Percentiles rank a stretch among this genome's conserved stretches.
Evolutionary conservation across 164 flowering plant genomes (phyloP).

Genomic region (Kingdonia uniflora): DNA sequence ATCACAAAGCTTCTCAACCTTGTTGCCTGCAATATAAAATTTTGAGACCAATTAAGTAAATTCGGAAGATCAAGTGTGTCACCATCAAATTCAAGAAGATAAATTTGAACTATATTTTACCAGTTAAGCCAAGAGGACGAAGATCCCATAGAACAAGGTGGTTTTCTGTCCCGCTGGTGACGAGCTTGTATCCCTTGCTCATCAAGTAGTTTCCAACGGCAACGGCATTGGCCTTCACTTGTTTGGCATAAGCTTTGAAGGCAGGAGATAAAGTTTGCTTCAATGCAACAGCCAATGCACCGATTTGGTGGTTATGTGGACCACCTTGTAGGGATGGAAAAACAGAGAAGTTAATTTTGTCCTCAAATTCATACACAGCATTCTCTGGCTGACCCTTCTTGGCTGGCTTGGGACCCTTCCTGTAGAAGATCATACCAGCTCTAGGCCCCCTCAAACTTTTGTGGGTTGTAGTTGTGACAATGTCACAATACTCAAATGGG

Average conservation of each 20-base stretch:
- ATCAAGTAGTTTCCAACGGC: slow-evolving; percentile 88
- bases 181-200: slow-evolving; percentile 88
- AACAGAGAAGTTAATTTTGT: slow-evolving; percentile 93
- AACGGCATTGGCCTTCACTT: slow-evolving; percentile 96
- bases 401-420: slow-evolving; percentile 96
- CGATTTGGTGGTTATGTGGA: slow-evolving; percentile 99
- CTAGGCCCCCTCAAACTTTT: slow-evolving; percentile 98
- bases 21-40: slow-evolving; percentile 52
- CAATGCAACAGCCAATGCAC: slow-evolving; percentile 95
- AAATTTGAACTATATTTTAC: slow-evolving; percentile 19
- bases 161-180: slow-evolving; percentile 96
- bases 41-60: not conserved
- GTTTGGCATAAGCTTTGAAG: slow-evolving; percentile 97
- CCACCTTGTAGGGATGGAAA: slow-evolving; percentile 99
- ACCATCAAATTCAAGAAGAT: not conserved
- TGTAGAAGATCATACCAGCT: slow-evolving; percentile 99
- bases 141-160: slow-evolving; percentile 99
- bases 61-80: not conserved
- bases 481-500: slow-evolving; percentile 91
- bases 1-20: slow-evolving; percentile 95
- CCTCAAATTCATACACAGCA: slow-evolving; percentile 93
- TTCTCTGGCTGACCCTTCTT: slow-evolving; percentile 98
- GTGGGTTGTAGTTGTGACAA: slow-evolving; percentile 98
- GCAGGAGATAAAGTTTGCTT: slow-evolving; percentile 79
- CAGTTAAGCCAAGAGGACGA: slow-evolving; percentile 98